Conservation (phyloP, 371 early-diverging fungal species). For the Mucor plumbeus region DNA sequence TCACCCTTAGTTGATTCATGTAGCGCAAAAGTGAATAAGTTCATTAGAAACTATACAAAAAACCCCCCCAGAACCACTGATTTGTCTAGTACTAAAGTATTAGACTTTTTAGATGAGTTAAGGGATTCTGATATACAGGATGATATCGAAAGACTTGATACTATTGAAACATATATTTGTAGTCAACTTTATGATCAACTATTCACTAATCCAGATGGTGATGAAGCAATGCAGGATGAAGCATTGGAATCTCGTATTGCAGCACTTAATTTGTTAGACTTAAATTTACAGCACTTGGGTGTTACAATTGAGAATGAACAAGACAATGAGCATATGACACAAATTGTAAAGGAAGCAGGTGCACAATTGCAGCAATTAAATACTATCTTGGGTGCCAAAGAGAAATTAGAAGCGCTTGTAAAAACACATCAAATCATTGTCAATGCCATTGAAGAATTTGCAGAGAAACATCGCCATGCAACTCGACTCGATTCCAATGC, state of each 20-base stretch:
- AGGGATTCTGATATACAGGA: neutral
- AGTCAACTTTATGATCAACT: slow-evolving; percentile 43
- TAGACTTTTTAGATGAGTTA: slow-evolving; percentile 41
- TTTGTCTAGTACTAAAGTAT: slow-evolving; percentile 24
- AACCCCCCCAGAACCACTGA: slow-evolving; percentile 39
- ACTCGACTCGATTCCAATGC: slow-evolving; percentile 27
- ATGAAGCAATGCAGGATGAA: slow-evolving; percentile 67
- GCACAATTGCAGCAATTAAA: slow-evolving; percentile 55
- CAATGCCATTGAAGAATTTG: slow-evolving; percentile 12
- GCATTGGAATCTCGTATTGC: slow-evolving; percentile 71
- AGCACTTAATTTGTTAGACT: slow-evolving; percentile 68
- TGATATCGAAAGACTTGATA: slow-evolving; percentile 36
- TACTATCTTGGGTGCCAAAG: slow-evolving; percentile 47
- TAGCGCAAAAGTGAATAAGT: slow-evolving; percentile 21
- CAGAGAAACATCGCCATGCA: slow-evolving; percentile 2
- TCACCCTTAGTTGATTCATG: slow-evolving; percentile 15
- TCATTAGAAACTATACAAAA: slow-evolving; percentile 38
- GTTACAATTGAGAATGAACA: slow-evolving; percentile 48
- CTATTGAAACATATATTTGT: slow-evolving; percentile 48
- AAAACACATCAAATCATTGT: slow-evolving; percentile 58
- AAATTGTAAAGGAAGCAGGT: slow-evolving; percentile 51
- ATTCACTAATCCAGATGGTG: slow-evolving; percentile 37
- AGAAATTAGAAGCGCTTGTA: slow-evolving; percentile 53
- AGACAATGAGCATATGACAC: slow-evolving; percentile 46
- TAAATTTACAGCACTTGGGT: slow-evolving; percentile 64